phyloP scores from a whole-genome alignment of 2,329 filamentous ascomycete species.

The Paecilomyces sp. region DNA sequence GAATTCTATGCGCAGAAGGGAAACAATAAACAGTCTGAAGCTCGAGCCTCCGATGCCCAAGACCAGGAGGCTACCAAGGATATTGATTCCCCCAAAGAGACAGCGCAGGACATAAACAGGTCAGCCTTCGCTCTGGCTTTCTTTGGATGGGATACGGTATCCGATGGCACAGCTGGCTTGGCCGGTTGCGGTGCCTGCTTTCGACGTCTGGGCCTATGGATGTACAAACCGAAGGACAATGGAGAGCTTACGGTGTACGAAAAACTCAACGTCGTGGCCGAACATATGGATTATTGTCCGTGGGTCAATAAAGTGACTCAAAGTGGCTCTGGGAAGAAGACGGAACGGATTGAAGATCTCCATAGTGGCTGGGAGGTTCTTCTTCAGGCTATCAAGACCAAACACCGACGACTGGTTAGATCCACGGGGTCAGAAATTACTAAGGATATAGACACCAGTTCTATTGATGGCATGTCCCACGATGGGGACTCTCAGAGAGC shows the following conservation, averaged over 20 bases:
- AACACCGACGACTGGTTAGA: constrained; percentile 24
- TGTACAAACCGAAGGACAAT: constrained; percentile 73
- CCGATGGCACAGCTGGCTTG: constrained; percentile 47
- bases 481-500: constrained; percentile 42
- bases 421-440: constrained; percentile 17
- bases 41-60: background rate
- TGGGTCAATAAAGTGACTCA: constrained; percentile 65
- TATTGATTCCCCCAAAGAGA: constrained; percentile 10
- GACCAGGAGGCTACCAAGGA: constrained; percentile 5
- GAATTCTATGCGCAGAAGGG: constrained; percentile 9
- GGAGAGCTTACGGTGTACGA: constrained; percentile 27
- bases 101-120: constrained; percentile 41
- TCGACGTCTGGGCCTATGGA: constrained; percentile 83
- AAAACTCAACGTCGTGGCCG: constrained; percentile 60
- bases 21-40: background rate
- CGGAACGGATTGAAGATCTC: constrained; percentile 23
- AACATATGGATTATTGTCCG: constrained; percentile 78
- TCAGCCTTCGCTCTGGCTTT: constrained; percentile 63
- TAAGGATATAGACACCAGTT: constrained; percentile 18
- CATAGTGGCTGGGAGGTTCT: constrained; percentile 42
- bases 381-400: constrained; percentile 34
- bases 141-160: constrained; percentile 63
- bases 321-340: constrained; percentile 33
- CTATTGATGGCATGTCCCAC: constrained; percentile 11
- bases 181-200: constrained; percentile 81